Evolutionary conservation across 2,329 filamentous ascomycete species (phyloP), one percentile per base, ranked within the genome.

Genomic region (Setomelanomma holmii): DNA sequence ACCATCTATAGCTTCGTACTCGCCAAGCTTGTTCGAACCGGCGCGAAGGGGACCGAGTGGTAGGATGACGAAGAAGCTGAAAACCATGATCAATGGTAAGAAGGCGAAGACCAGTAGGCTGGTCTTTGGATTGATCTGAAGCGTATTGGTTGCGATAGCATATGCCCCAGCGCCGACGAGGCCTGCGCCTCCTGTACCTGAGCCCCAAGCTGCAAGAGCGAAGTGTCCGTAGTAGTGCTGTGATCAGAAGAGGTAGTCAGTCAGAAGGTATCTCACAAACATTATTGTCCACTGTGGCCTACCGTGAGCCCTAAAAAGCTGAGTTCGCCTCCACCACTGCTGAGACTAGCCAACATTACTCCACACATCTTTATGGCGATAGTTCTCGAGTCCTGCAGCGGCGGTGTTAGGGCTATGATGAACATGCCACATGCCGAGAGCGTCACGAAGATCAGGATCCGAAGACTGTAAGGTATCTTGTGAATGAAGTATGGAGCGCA

Each of bases 401-500:
- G 74, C 1, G 91, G 91, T 0, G 91, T 91, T 27, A 95, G 80
- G 0, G 93, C 92, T 30, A 98, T 87, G 40, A 96, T 82, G 40
- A 96, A 82, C 95, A 98, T 98, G 55, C 95, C 95, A 5, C 80
- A 75, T n/a, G 87, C 84, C 0, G 93, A 96, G 2, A 96, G 78
- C 1, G 79, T 79, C 55, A 89, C 90, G 71, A 96, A 91, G 44
- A 88, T 74, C 40, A 91, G 68, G 51, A 96, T 85, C 7, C 95
- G 90, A 2, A 87, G 66, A 19, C 82, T 80, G 76, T 98, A 98
- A 0, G 93, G 89, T 7, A 98, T 83, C 51, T 84, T 81, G 72
- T 97, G 91, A 69, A 98, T 96, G 66, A 96, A 93, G 80, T 98
- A 97, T 0, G 95, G 95, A 0, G 91, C 91, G 67, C 91, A 79